These are phyloP conservation scores for Chytridium lagenaria DNA, from an alignment of 371 early-diverging fungal species.

Conservation along the genomic window DNA sequence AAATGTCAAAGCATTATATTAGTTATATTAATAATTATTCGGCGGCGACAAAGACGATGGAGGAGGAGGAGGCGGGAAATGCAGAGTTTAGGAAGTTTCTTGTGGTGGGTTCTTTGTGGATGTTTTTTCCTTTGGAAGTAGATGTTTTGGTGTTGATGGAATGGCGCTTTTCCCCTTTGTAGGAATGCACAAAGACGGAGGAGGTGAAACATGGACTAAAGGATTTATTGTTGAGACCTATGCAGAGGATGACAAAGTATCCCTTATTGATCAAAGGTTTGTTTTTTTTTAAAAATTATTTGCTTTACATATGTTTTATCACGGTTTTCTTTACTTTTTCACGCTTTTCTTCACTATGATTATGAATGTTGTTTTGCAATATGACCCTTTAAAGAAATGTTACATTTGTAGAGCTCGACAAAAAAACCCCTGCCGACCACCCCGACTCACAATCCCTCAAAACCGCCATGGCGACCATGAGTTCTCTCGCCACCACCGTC, in stretches of 20 bases:
- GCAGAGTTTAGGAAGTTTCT: conserved; percentile 47
- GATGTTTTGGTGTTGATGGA: too few species aligned
- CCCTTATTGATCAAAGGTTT: conserved; percentile 52
- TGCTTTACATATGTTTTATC: neutral
- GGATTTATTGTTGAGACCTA: conserved; percentile 56
- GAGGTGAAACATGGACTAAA: conserved; percentile 47
- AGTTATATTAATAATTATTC: conserved; percentile 51
- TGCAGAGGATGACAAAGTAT: conserved; percentile 59
- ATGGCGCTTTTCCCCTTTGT: neutral
- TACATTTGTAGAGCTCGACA: conserved; percentile 59
- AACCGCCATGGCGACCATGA: conserved; percentile 66
- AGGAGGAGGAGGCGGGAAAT: conserved; percentile 43
- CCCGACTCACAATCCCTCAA: conserved; percentile 65
- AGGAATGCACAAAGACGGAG: conserved; percentile 27
- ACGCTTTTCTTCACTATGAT: too few species aligned
- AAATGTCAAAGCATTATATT: conserved; percentile 40
- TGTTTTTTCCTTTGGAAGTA: neutral
- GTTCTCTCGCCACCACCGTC: conserved; percentile 67
- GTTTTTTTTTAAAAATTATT: neutral
- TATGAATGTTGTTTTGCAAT: too few species aligned
- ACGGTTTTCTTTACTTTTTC: neutral
- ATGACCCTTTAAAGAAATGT: too few species aligned
- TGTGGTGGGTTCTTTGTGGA: conserved; percentile 23
- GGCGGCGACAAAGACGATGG: conserved; percentile 46
- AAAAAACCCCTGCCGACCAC: conserved; percentile 68